A percentile compares a stretch with the other conserved stretches of the same genome.
These are phyloP conservation scores for Scheffersomyces titani DNA, from an alignment of 1,139 yeast species.

Conservation along the genomic window DNA sequence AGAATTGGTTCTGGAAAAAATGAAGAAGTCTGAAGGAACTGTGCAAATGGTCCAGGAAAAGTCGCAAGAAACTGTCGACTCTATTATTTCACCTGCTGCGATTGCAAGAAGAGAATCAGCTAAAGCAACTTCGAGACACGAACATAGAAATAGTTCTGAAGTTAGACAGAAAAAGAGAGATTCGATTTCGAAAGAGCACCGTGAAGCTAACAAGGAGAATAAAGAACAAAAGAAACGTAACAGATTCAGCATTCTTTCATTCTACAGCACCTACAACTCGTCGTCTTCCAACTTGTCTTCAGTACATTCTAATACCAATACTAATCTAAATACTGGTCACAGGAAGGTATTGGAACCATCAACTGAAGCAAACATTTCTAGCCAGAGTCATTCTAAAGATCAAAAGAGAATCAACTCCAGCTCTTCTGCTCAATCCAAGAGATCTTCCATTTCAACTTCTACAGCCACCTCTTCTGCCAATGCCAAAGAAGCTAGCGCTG, in stretches of 20 bases:
- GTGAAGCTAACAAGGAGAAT: constrained; percentile 25
- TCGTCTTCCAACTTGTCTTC: constrained; percentile 21
- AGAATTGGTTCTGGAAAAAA: constrained; percentile 4
- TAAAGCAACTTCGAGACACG: background rate
- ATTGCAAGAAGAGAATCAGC: background rate
- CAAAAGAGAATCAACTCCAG: constrained; percentile 15
- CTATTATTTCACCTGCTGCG: background rate
- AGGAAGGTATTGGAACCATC: constrained; percentile 47
- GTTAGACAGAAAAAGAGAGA: background rate
- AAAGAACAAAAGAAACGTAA: constrained; percentile 44
- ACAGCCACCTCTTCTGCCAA: constrained; percentile 21
- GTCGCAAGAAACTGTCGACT: constrained; percentile 6
- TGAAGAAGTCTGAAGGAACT: constrained; percentile 2
- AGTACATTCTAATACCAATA: background rate
- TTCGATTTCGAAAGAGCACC: constrained; percentile 1
- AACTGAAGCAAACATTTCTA: constrained; percentile 27
- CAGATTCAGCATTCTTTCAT: constrained; percentile 55
- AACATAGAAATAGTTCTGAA: background rate
- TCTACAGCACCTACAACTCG: constrained; percentile 42
- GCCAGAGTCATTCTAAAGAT: constrained; percentile 6
- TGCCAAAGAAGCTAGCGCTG: constrained; percentile 66
- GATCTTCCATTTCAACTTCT: constrained; percentile 10
- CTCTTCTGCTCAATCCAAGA: constrained; percentile 15
- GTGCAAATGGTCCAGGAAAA: constrained; percentile 6
- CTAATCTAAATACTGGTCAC: background rate